These are phyloP conservation scores for Fusarium caatingaense DNA, from an alignment of 2,329 filamentous ascomycete genomes.

Conservation along the genomic window DNA sequence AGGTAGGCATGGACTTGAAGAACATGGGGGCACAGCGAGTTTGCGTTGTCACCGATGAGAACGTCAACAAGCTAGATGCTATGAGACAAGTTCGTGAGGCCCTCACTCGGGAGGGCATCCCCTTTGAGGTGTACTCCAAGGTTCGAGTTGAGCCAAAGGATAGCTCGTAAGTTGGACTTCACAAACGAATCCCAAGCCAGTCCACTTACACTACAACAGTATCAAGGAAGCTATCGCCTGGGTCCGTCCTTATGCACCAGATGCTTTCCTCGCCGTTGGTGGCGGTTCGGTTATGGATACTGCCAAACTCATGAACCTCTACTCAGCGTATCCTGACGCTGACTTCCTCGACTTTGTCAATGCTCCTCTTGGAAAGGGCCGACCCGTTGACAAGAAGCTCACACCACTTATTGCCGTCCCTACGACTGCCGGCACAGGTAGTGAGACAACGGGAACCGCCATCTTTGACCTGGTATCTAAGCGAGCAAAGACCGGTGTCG, in stretches of 20 bases:
- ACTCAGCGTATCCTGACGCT: slow-evolving; percentile 88
- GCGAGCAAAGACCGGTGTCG: slow-evolving; percentile 94
- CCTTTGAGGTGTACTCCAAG: slow-evolving; percentile 83
- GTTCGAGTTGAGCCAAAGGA: slow-evolving; percentile 94
- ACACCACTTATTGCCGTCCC: slow-evolving; percentile 84
- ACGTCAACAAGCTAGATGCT: slow-evolving; percentile 82
- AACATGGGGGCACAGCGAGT: slow-evolving; percentile 91
- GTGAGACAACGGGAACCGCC: slow-evolving; percentile 95
- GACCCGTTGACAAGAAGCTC: slow-evolving; percentile 77
- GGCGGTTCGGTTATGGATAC: slow-evolving; percentile 96
- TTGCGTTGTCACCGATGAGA: slow-evolving; percentile 90
- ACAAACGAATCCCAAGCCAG: neutral
- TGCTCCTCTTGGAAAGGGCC: slow-evolving; percentile 87
- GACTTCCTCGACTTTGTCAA: slow-evolving; percentile 99
- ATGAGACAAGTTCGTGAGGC: slow-evolving; percentile 91
- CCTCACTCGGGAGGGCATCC: slow-evolving; percentile 79
- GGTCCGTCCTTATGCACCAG: slow-evolving; percentile 81
- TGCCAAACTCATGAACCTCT: slow-evolving; percentile 98
- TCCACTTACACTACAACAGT: slow-evolving; percentile 55
- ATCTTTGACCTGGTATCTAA: slow-evolving; percentile 95
- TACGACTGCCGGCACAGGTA: slow-evolving; percentile 86
- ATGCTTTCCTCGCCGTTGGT: slow-evolving; percentile 93
- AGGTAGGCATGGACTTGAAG: slow-evolving; percentile 97
- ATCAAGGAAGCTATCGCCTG: slow-evolving; percentile 91
- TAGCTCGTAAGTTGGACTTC: slow-evolving; percentile 71